Conservation (phyloP, 148 eudicot genomes). For the Rhododendron henanense region DNA sequence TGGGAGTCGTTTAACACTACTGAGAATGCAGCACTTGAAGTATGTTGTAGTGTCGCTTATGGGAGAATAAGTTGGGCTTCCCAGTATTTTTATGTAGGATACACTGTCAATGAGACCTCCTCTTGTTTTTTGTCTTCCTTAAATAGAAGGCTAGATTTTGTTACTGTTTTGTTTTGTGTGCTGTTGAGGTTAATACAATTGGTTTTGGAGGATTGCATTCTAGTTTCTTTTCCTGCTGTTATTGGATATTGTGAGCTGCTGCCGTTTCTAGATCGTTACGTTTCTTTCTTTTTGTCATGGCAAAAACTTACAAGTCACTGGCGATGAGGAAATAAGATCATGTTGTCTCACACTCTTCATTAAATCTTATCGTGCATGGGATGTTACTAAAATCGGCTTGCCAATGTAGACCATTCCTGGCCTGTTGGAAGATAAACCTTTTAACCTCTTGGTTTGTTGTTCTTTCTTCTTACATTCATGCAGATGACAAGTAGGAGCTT, state of each 20-base stretch:
- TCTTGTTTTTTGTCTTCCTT: neutral
- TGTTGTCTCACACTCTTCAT: neutral
- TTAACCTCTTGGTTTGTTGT: neutral
- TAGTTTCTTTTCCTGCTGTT: neutral
- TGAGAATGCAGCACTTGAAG: neutral
- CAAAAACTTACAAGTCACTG: neutral
- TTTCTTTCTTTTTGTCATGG: neutral
- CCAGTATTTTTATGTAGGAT: neutral
- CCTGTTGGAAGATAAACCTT: neutral
- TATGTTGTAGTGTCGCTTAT: neutral
- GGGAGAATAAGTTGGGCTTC: conserved; percentile 4
- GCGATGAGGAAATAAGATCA: neutral
- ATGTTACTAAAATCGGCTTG: neutral
- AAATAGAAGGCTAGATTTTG: neutral
- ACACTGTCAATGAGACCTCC: neutral
- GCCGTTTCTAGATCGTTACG: neutral
- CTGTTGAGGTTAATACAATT: neutral
- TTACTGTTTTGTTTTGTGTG: neutral
- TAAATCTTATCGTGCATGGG: neutral
- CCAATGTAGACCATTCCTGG: neutral
- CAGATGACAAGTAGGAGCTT: neutral
- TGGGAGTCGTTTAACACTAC: neutral
- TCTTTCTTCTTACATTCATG: neutral
- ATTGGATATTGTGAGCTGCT: neutral
- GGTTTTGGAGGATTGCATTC: neutral